phyloP scores from a whole-genome alignment of 2,329 filamentous ascomycete genomes.

The Periconia digitata region DNA sequence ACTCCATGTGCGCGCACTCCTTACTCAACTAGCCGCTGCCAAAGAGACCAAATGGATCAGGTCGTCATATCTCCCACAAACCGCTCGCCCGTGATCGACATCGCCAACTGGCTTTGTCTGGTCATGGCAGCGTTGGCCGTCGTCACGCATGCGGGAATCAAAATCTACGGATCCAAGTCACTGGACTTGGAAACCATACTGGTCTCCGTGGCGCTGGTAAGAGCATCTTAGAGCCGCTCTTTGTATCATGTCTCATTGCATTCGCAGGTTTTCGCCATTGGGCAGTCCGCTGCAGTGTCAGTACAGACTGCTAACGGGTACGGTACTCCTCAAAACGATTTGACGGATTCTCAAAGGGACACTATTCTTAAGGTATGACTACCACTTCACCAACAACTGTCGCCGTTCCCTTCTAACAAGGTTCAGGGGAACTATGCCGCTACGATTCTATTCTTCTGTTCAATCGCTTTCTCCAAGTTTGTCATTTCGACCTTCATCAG shows the following conservation, averaged over 20 bases:
- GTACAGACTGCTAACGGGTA: constrained; percentile 21
- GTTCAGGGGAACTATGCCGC: constrained; percentile 28
- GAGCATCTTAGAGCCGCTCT: background rate
- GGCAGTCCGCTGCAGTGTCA: constrained; percentile 20
- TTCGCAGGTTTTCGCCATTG: constrained; percentile 20
- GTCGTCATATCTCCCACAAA: constrained; percentile 19
- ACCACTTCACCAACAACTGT: background rate
- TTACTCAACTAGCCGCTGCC: too few species aligned
- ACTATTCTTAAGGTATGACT: constrained; percentile 1
- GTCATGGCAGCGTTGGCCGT: constrained; percentile 21
- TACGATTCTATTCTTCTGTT: constrained; percentile 23
- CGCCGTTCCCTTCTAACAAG: background rate
- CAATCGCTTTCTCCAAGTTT: constrained; percentile 31
- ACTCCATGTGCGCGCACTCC: too few species aligned
- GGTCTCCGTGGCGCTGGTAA: constrained; percentile 19
- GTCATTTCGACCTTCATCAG: constrained; percentile 27
- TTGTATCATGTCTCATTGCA: background rate
- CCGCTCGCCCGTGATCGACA: constrained; percentile 25
- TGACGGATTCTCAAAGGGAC: constrained; percentile 12
- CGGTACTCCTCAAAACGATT: constrained; percentile 18
- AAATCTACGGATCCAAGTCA: constrained; percentile 18
- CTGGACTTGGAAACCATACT: constrained; percentile 17
- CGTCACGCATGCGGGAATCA: constrained; percentile 21
- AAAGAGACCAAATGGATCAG: constrained; percentile 11
- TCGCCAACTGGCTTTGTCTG: constrained; percentile 24